A percentile compares a stretch with the other conserved stretches of the same genome.
phyloP scores from a whole-genome alignment of 345 rosid genomes.

The Sonneratia alba region DNA sequence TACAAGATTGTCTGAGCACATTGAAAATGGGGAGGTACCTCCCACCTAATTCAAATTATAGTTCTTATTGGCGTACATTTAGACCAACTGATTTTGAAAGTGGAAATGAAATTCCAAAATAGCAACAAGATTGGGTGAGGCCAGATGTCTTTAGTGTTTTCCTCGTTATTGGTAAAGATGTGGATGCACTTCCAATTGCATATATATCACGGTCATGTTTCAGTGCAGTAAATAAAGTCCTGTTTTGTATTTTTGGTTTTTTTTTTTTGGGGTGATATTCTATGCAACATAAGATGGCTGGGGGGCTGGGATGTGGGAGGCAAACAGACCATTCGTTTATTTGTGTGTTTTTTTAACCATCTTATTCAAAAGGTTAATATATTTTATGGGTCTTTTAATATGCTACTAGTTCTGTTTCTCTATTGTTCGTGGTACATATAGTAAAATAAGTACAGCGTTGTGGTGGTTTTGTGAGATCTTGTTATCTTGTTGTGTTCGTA shows the following conservation, averaged over 20 bases:
- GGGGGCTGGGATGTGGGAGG: neutral
- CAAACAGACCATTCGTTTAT: neutral
- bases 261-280: neutral
- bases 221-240: too few species aligned
- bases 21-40: neutral
- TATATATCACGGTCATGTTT: too few species aligned
- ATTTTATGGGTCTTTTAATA: neutral
- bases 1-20: neutral
- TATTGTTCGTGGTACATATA: neutral
- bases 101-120: neutral
- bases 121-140: neutral
- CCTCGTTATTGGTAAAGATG: neutral
- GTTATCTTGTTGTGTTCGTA: neutral
- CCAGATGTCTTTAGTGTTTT: neutral
- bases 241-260: neutral
- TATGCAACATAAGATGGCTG: neutral
- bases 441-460: too few species aligned
- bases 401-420: neutral
- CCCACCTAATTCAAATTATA: neutral
- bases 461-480: neutral
- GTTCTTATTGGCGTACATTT: neutral
- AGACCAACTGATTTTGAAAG: neutral
- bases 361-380: neutral
- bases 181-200: neutral
- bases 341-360: neutral